phyloP scores from a whole-genome alignment of 1,139 yeast genomes.

The Sugiyamaella pinicola region DNA sequence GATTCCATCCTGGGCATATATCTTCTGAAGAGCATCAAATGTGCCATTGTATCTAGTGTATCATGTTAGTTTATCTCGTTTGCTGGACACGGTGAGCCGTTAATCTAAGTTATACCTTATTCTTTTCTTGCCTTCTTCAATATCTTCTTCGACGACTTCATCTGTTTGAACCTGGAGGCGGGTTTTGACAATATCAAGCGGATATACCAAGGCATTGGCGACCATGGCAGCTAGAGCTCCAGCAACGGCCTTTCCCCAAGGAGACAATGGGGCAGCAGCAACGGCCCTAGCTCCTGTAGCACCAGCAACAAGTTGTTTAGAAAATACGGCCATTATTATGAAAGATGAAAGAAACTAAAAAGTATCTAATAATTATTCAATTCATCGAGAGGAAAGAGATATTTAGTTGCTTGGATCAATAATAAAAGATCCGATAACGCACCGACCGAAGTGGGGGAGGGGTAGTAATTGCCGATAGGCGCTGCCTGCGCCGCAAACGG shows the following conservation, averaged over 20 bases:
- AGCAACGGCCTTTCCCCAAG: constrained; percentile 74
- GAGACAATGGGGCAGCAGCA: constrained; percentile 38
- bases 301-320: constrained; percentile 25
- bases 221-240: constrained; percentile 84
- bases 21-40: constrained; percentile 62
- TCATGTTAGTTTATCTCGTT: no score
- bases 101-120: no score
- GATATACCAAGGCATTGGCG: constrained; percentile 86
- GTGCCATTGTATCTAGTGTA: constrained; percentile 62
- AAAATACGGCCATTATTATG: constrained; percentile 29
- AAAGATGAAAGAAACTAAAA: not conserved
- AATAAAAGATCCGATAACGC: not conserved
- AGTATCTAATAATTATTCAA: not conserved
- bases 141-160: constrained; percentile 17
- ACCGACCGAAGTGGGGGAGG: not conserved
- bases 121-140: constrained; percentile 21
- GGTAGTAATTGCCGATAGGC: not conserved
- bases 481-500: not conserved
- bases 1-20: constrained; percentile 62
- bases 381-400: no score
- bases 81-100: no score
- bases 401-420: not conserved
- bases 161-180: constrained; percentile 61
- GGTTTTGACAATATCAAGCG: constrained; percentile 76
- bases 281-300: constrained; percentile 7